phyloP scores from a whole-genome alignment of 2,329 filamentous ascomycete species.

The Exophiala bonariae region DNA sequence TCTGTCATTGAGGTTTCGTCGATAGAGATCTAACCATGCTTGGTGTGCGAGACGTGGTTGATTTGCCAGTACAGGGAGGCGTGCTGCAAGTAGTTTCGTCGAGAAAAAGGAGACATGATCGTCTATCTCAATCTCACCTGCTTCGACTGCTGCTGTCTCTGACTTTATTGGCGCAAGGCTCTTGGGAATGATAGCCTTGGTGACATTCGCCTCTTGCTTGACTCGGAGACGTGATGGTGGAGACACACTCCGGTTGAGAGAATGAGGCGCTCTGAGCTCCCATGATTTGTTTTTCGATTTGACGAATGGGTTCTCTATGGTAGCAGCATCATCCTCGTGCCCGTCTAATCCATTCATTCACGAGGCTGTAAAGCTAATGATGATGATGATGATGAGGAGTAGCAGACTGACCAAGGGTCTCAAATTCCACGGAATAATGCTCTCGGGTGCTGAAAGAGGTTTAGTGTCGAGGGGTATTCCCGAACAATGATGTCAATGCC shows the following conservation, averaged over 20 bases:
- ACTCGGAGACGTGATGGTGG: background rate
- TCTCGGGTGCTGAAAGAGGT: no score
- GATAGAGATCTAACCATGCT: constrained; percentile 48
- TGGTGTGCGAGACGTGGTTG: constrained; percentile 40
- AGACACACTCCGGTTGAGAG: background rate
- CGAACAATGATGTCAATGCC: no score
- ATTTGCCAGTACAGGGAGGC: constrained; percentile 21
- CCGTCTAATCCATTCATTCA: no score
- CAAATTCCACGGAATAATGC: no score
- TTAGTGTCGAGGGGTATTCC: no score
- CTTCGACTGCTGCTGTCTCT: constrained; percentile 50
- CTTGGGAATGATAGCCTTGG: constrained; percentile 17
- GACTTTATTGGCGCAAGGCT: constrained; percentile 8
- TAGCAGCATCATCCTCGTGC: no score
- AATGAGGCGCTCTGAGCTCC: constrained; percentile 6
- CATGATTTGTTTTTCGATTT: constrained; percentile 9
- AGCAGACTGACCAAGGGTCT: no score
- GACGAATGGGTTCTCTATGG: constrained; percentile 12
- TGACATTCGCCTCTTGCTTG: constrained; percentile 9
- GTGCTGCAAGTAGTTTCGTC: constrained; percentile 38
- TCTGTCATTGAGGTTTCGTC: constrained; percentile 44
- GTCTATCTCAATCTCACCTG: constrained; percentile 47
- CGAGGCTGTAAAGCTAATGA: no score
- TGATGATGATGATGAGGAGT: no score
- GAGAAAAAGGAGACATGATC: constrained; percentile 53